phyloP scores from a whole-genome alignment of 2,329 filamentous ascomycete genomes.

The Trichophyton verrucosum region DNA sequence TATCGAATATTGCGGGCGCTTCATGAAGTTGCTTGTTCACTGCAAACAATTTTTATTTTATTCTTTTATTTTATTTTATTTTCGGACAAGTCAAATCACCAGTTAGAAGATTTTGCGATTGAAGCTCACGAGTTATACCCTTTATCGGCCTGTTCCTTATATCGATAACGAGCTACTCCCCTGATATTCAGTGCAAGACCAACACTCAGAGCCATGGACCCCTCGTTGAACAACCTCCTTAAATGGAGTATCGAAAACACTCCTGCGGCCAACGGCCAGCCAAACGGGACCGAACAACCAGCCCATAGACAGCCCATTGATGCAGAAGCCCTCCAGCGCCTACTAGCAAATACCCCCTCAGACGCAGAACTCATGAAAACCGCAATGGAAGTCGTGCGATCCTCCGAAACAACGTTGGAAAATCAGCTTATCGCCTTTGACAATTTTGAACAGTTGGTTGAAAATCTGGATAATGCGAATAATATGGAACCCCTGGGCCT shows the following conservation, averaged over 20 bases:
- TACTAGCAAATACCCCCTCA: conserved; percentile 55
- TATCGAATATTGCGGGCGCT: not conserved
- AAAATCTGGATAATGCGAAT: conserved; percentile 92
- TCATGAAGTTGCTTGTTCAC: not conserved
- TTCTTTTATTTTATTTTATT: not conserved
- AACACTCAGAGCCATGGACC: conserved; percentile 35
- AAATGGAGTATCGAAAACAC: conserved; percentile 65
- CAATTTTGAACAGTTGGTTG: conserved; percentile 87
- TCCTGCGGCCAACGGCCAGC: conserved; percentile 16
- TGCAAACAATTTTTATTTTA: not conserved
- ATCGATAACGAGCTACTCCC: no score
- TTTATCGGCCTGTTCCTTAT: no score
- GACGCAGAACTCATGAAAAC: conserved; percentile 88
- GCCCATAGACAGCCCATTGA: conserved; percentile 13
- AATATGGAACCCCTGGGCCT: conserved; percentile 68
- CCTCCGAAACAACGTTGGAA: conserved; percentile 54
- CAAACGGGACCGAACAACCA: conserved; percentile 9
- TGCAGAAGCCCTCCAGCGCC: conserved; percentile 21
- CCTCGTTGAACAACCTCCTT: conserved; percentile 61
- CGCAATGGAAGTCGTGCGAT: conserved; percentile 63
- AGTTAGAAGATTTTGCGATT: no score
- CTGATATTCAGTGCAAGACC: not conserved
- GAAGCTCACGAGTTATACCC: no score
- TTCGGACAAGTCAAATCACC: not conserved
- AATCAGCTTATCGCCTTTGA: conserved; percentile 77